Base-by-base conservation (phyloP, 2,329 filamentous ascomycete species). In the Ampelomyces quisqualis region DNA sequence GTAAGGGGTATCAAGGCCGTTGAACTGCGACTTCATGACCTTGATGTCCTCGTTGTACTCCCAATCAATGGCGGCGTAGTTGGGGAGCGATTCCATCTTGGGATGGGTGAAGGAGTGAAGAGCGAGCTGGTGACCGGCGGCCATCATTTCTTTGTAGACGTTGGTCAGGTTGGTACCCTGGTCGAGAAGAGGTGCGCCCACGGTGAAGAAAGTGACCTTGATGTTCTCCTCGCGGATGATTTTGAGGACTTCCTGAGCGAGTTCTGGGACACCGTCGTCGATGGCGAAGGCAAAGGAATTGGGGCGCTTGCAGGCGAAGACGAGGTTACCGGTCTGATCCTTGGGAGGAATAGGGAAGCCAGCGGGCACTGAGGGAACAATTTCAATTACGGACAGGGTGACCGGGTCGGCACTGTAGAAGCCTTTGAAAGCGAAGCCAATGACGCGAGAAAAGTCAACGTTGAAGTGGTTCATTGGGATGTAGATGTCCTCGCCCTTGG, bases 261-360 rank as follows among this genome's bases (percentile, higher is more conserved):
- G 74, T 22, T 68, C 57, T 32, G 83, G 83, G 35, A 77, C 72
- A 15, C 83, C 84, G 61, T 87, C 84, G 58, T 86, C 84, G 49
- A 87, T 86, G 34, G 82, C 83, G 62, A 87, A 86, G 1, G 84
- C 84, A 60, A 87, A 86, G 0, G 78, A 82, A 68, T 85, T 84
- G 32, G 82, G 82, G 13, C 82, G 75, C 51, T 77, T 82, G 72
- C 84, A 86, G 5, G 77, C 72, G 55, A 85, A 80, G 31, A 82
- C 70, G 22, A 86, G 70, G 14, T 73, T 75, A 5, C 82, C 82
- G 1, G 76, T 82, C 0, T 80, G 75, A 20, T 83, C 68, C 66
- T 86, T 86, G 41, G 68, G 65, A 2, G 82, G 81, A 7, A 84
- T 69, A 20, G 60, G 70, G 45, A 78, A 75, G 13, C 68, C 65